phyloP scores from a whole-genome alignment of 2,329 filamentous ascomycete genomes.

The Dactylonectria macrodidyma region DNA sequence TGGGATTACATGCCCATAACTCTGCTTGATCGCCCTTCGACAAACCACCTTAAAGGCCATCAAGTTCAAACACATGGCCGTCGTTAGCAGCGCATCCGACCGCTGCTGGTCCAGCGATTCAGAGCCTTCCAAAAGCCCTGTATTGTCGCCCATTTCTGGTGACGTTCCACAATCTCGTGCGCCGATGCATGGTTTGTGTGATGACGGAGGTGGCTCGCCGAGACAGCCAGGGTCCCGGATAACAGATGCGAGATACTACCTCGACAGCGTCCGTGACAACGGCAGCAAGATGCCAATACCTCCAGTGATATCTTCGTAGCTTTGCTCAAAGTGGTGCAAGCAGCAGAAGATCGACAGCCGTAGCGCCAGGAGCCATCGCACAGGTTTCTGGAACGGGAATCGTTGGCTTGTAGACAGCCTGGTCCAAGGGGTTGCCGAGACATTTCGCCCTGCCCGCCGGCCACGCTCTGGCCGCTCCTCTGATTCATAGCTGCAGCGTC shows the following conservation, averaged over 20 bases:
- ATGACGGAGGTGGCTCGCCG: slow-evolving; percentile 16
- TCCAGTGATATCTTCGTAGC: slow-evolving; percentile 10
- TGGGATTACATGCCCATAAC: no score
- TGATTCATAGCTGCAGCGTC: slow-evolving; percentile 6
- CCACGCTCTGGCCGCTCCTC: background rate
- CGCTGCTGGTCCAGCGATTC: background rate
- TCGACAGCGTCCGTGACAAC: background rate
- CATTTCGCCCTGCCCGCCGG: background rate
- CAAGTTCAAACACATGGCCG: slow-evolving; percentile 20
- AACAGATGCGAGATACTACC: slow-evolving; percentile 7
- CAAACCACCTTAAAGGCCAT: slow-evolving; percentile 12
- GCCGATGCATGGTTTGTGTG: slow-evolving; percentile 1
- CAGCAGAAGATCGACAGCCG: slow-evolving; percentile 6
- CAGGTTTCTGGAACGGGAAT: slow-evolving; percentile 6
- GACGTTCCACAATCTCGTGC: slow-evolving; percentile 17
- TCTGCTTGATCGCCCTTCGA: slow-evolving; percentile 11
- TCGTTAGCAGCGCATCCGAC: slow-evolving; percentile 16
- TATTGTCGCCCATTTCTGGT: slow-evolving; percentile 10
- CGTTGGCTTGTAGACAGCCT: slow-evolving; percentile 11
- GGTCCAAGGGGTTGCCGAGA: slow-evolving; percentile 7
- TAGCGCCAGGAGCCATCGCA: slow-evolving; percentile 2
- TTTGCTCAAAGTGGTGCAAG: slow-evolving; percentile 10
- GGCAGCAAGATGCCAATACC: background rate
- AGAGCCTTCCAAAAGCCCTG: slow-evolving; percentile 7
- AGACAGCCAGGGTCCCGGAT: slow-evolving; percentile 14